phyloP scores from a whole-genome alignment of 169 alveolate genomes.

The Eimeria tenella region DNA sequence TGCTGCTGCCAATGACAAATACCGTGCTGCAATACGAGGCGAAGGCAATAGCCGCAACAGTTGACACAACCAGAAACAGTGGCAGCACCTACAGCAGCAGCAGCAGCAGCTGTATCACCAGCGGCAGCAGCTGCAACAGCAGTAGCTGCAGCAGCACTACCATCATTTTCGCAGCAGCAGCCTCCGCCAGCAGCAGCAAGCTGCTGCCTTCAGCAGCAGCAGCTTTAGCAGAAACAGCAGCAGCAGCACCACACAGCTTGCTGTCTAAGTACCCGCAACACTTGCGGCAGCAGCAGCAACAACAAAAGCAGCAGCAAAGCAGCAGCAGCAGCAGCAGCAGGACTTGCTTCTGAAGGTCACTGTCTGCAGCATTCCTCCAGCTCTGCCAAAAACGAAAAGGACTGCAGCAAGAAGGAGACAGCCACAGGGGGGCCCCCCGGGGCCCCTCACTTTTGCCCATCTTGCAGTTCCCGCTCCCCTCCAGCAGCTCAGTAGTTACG shows the following conservation, averaged over 20 bases:
- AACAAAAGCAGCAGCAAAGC: not conserved
- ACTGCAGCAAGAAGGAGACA: slow-evolving; percentile 26
- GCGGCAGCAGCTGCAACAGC: not conserved
- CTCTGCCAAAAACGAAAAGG: slow-evolving; percentile 79
- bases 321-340: not conserved
- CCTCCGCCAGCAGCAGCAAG: not conserved
- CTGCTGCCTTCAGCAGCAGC: too few relatives aligned
- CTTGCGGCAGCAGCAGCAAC: not conserved
- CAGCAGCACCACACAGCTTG: not conserved
- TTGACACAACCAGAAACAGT: not conserved
- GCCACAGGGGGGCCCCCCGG: slow-evolving; percentile 68
- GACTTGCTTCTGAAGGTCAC: slow-evolving; percentile 8
- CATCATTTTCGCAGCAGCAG: not conserved
- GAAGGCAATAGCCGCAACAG: too few relatives aligned
- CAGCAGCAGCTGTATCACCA: too few relatives aligned
- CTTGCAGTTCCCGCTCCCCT: slow-evolving; percentile 81
- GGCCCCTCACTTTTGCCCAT: slow-evolving; percentile 82
- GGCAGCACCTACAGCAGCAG: not conserved
- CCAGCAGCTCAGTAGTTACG: slow-evolving; percentile 85
- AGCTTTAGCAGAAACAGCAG: too few relatives aligned
- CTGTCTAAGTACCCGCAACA: too few relatives aligned
- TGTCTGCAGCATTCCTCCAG: slow-evolving; percentile 78
- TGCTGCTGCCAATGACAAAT: too few relatives aligned
- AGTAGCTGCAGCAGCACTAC: too few relatives aligned
- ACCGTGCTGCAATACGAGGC: too few relatives aligned